Evolutionary conservation across 2,329 filamentous ascomycete genomes (phyloP).

Genomic region (Colletotrichum sp.): DNA sequence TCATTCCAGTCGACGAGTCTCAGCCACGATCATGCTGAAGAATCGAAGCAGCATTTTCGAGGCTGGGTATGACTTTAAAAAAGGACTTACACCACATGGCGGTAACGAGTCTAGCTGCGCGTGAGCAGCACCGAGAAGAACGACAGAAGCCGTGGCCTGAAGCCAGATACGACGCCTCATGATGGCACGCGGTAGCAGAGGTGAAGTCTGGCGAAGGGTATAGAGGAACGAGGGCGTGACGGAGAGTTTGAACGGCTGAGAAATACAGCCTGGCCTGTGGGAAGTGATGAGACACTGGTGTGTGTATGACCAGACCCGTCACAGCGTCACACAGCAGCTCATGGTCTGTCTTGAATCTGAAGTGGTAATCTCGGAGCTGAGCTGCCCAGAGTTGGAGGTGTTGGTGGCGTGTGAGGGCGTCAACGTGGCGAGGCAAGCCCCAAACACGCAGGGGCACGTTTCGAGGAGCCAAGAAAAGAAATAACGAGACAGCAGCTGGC

Average conservation of each 20-base stretch:
- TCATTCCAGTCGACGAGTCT: not conserved
- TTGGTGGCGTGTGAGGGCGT: not conserved
- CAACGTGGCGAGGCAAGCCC: not conserved
- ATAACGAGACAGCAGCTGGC: not conserved
- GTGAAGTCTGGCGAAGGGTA: not conserved
- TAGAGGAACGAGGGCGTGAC: not conserved
- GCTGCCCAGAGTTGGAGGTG: not conserved
- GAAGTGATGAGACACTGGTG: not conserved
- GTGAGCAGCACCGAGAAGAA: not conserved
- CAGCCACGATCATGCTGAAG: not conserved
- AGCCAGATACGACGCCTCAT: slow-evolving; percentile 3
- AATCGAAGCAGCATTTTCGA: too few species aligned
- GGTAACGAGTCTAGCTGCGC: slow-evolving; percentile 16
- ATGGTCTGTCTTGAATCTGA: slow-evolving; percentile 1
- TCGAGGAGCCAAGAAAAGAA: not conserved
- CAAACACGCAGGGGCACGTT: not conserved
- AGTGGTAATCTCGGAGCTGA: not conserved
- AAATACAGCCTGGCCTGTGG: not conserved
- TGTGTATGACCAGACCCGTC: slow-evolving; percentile 3
- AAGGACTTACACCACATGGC: slow-evolving; percentile 21
- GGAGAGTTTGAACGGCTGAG: not conserved
- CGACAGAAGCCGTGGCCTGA: not conserved
- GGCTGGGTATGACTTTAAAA: not conserved
- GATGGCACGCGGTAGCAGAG: not conserved
- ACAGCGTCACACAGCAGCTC: slow-evolving; percentile 11